Evolutionary conservation across 352 stramenopile genomes (phyloP).

Genomic region (Phytophthora agathidicida): DNA sequence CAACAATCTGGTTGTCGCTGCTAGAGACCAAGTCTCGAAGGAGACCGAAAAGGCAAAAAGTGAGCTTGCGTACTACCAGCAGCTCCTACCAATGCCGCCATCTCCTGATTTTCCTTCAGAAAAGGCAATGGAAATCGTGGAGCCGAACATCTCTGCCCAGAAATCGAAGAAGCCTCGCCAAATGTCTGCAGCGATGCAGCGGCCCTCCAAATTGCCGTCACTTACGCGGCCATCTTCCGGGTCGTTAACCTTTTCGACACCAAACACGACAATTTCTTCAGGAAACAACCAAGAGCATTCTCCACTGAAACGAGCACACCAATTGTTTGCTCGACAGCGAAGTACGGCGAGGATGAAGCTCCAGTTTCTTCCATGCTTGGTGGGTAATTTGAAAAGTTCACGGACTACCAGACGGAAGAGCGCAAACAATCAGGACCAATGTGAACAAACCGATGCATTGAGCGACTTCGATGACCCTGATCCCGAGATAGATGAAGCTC

Average conservation of each 20-base stretch:
- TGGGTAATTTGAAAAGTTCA: neutral
- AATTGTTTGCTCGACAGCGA: slow-evolving; percentile 6
- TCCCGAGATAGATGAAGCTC: slow-evolving; percentile 61
- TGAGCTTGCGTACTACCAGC: slow-evolving; percentile 64
- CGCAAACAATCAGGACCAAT: slow-evolving; percentile 6
- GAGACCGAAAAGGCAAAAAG: slow-evolving; percentile 48
- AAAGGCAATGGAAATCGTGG: neutral
- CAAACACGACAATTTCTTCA: neutral
- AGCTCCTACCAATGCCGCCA: slow-evolving; percentile 43
- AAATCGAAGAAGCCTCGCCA: slow-evolving; percentile 10
- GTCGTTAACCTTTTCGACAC: neutral
- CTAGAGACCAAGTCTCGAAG: slow-evolving; percentile 39
- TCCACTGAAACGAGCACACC: neutral
- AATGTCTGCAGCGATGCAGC: slow-evolving; percentile 11
- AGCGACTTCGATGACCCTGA: slow-evolving; percentile 71
- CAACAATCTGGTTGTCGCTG: slow-evolving; percentile 53
- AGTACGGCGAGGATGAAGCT: slow-evolving; percentile 7
- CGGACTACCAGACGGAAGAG: neutral
- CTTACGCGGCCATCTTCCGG: slow-evolving; percentile 15
- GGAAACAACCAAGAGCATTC: slow-evolving; percentile 22
- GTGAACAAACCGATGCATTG: slow-evolving; percentile 21
- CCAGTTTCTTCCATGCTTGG: slow-evolving; percentile 2
- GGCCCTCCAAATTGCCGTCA: slow-evolving; percentile 25
- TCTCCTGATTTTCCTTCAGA: slow-evolving; percentile 1
- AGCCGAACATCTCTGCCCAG: no score